A percentile compares a stretch with the other conserved stretches of the same genome.
Evolutionary conservation across 202 grass and related monocot genomes (phyloP).

Genomic region (Eragrostis tef): DNA sequence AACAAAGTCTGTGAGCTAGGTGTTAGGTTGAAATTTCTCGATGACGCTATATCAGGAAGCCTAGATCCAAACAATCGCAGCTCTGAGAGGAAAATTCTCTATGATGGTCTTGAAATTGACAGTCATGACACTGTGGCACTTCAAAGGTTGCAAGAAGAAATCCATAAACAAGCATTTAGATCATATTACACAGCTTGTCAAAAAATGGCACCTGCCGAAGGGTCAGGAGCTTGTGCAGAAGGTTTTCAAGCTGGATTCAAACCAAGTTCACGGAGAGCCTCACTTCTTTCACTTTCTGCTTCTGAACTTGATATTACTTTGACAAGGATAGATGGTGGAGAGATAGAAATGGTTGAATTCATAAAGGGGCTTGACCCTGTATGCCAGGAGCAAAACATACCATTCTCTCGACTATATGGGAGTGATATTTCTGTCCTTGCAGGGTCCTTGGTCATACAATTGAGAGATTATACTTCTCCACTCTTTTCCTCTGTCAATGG

Average conservation of each 20-base stretch:
- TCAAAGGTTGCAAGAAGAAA: conserved; percentile 75
- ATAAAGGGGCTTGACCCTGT: conserved; percentile 80
- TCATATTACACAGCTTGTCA: conserved; percentile 91
- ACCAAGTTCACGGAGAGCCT: conserved; percentile 76
- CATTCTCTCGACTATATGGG: conserved; percentile 93
- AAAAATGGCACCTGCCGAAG: conserved; percentile 75
- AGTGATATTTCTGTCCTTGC: conserved; percentile 82
- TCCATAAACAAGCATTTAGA: conserved; percentile 85
- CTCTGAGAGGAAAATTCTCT: conserved; percentile 57
- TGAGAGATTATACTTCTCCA: conserved; percentile 96
- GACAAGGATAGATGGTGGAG: conserved; percentile 76
- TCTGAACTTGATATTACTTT: conserved; percentile 86
- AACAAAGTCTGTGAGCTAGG: conserved; percentile 78
- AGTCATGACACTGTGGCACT: conserved; percentile 64
- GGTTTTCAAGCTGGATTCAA: conserved; percentile 93
- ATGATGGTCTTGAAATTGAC: conserved; percentile 64
- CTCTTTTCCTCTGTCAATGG: conserved; percentile 70
- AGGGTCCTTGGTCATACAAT: conserved; percentile 74
- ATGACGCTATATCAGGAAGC: conserved; percentile 73
- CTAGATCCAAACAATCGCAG: conserved; percentile 47
- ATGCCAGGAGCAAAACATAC: conserved; percentile 83
- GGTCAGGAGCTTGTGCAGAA: conserved; percentile 65
- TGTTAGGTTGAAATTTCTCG: conserved; percentile 84
- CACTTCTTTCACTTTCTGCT: conserved; percentile 88
- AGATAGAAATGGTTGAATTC: conserved; percentile 85